Evolutionary conservation across 2,329 filamentous ascomycete species (phyloP).

Genomic region (Macrophomina tecta): DNA sequence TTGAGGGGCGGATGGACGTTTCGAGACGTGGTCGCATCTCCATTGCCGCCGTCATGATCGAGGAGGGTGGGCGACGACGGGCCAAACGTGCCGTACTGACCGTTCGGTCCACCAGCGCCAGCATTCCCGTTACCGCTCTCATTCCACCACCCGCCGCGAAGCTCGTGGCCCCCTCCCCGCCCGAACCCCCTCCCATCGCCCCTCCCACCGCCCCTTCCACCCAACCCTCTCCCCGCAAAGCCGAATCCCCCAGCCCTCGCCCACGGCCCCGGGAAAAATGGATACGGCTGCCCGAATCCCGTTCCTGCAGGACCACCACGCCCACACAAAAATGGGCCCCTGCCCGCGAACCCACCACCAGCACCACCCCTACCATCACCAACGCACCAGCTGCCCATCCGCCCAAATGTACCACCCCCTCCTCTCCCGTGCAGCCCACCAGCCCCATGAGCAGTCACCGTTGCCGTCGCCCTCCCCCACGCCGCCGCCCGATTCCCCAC

Average conservation of each 20-base stretch:
- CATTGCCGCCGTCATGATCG: background rate
- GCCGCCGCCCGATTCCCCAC: conserved; percentile 40
- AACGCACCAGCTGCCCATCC: background rate
- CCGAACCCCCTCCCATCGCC: too few relatives aligned
- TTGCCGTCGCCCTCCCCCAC: conserved; percentile 40
- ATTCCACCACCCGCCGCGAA: background rate
- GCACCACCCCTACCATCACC: conserved; percentile 28
- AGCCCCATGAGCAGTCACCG: conserved; percentile 38
- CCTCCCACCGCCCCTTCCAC: background rate
- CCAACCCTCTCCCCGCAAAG: background rate
- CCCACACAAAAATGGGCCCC: background rate
- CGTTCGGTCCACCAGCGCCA: background rate
- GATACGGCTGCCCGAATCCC: background rate
- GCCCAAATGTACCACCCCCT: conserved; percentile 26
- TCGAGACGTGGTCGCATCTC: background rate
- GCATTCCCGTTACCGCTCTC: background rate
- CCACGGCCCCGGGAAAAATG: background rate
- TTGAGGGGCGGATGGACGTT: background rate
- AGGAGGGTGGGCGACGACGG: background rate
- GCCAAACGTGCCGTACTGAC: conserved; percentile 13
- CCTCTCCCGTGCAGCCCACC: conserved; percentile 34
- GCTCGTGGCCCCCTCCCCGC: background rate
- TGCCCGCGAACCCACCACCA: conserved; percentile 4
- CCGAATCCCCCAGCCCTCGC: background rate
- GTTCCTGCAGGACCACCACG: background rate